Conservation (phyloP, 306 rosid species). For the Prunus mira region DNA sequence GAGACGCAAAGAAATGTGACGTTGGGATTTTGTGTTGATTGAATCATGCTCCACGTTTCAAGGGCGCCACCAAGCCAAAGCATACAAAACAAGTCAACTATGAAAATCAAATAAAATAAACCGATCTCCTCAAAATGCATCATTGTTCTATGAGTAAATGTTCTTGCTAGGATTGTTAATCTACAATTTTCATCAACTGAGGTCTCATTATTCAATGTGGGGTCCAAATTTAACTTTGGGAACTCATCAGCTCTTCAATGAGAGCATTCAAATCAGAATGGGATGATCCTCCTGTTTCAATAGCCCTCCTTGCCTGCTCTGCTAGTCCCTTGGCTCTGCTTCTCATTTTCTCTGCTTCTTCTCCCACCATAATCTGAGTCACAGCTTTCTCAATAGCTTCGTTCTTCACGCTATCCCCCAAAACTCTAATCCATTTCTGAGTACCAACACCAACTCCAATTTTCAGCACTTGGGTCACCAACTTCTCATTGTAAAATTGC, state of each 20-base stretch:
- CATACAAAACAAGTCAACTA: too few species aligned
- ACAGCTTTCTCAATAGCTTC: slow-evolving; percentile 35
- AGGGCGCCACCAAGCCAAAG: too few species aligned
- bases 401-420: slow-evolving; percentile 25
- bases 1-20: too few species aligned
- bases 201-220: background rate
- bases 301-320: slow-evolving; percentile 23
- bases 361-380: slow-evolving; percentile 35
- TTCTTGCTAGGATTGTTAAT: background rate
- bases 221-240: background rate
- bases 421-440: slow-evolving; percentile 15
- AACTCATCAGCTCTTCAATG: slow-evolving; percentile 1
- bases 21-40: too few species aligned
- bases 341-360: slow-evolving; percentile 36
- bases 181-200: background rate
- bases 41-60: too few species aligned
- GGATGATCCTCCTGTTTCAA: slow-evolving; percentile 14
- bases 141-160: background rate
- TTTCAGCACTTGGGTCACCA: slow-evolving; percentile 28
- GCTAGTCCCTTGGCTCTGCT: slow-evolving; percentile 22
- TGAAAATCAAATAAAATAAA: too few species aligned
- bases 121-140: background rate
- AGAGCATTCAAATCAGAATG: background rate
- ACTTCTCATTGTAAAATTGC: slow-evolving; percentile 43
- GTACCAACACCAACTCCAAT: slow-evolving; percentile 37